Percentiles rank a stretch among this genome's conserved stretches.
Evolutionary conservation across 108 stramenopile species (phyloP).

Genomic region (Discostella stelligeroides): DNA sequence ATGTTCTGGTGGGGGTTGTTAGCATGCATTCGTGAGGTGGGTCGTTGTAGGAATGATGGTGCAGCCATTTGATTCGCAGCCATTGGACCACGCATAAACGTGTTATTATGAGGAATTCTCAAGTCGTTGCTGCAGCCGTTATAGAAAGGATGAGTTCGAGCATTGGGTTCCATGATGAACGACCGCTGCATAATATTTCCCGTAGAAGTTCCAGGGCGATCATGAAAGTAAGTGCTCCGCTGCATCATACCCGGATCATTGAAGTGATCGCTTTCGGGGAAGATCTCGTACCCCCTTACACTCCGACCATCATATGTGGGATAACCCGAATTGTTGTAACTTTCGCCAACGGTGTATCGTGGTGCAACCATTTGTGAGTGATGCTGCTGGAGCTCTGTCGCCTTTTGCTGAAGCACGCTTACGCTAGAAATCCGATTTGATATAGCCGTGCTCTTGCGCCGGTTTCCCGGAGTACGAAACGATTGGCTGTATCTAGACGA

Average conservation of each 20-base stretch:
- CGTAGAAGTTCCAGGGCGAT: background rate
- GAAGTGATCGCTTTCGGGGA: constrained; percentile 7
- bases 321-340: constrained; percentile 1
- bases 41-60: constrained; percentile 3
- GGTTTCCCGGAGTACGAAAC: constrained; percentile 37
- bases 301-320: constrained; percentile 1
- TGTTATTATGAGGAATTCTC: background rate
- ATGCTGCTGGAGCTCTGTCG: constrained; percentile 40
- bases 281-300: background rate
- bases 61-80: background rate
- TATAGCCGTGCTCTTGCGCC: constrained; percentile 21
- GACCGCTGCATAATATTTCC: constrained; percentile 16
- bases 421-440: constrained; percentile 38
- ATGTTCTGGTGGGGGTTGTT: background rate
- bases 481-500: constrained; percentile 15
- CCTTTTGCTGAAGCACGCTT: constrained; percentile 39
- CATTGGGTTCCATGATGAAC: constrained; percentile 1
- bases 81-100: constrained; percentile 2
- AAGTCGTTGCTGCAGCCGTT: background rate
- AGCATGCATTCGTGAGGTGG: background rate
- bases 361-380: constrained; percentile 5
- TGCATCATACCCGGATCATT: background rate
- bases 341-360: background rate
- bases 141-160: background rate
- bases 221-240: background rate